Base-by-base conservation (phyloP, 2,329 filamentous ascomycete genomes). In the Penicillium hordei region DNA sequence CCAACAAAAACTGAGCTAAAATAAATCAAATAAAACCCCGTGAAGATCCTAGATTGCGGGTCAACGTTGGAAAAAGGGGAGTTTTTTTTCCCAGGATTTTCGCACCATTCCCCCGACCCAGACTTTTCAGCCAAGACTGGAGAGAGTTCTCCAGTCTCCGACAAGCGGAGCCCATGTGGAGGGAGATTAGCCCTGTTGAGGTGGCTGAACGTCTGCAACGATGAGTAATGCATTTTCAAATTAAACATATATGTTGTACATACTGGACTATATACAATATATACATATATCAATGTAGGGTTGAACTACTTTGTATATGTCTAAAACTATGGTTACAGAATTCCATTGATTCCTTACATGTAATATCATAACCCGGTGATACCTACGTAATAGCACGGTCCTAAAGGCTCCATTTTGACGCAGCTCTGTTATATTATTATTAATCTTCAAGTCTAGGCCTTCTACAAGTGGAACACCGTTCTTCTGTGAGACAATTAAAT, bases 81-180 rank as follows among this genome's bases (percentile, higher is more conserved):
- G 15, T 50, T 23, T 48, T 9, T n/a, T n/a, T n/a, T n/a, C n/a
- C n/a, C 44, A 54, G 43, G 46, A 44, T 55, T 51, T 55, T 51
- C 53, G 33, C 53, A 55, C 39, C 39, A 52, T 52, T 52, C 53
- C 52, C 52, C 55, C 54, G 54, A 57, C 53, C 52, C 52, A 48
- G 36, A 27, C 52, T 48, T 34, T n/a, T 25, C 50, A 21, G 40
- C 31, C 21, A 53, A 51, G 19, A 48, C 52, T 46, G 52, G 33
- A 54, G 33, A 54, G 34, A 15, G 13, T 52, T 36, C 46, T 55
- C 53, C 48, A 44, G 53, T 44, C 31, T 51, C 48, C 52, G 52
- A 50, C 29, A 23, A 50, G 52, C 52, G 48, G 53, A 51, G 52
- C 46, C 52, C n/a, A 36, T 43, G 39, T 42, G 48, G 48, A 51